Evolutionary conservation across 495 filamentous ascomycete genomes (phyloP).

Genomic region (Emericellopsis terricola): DNA sequence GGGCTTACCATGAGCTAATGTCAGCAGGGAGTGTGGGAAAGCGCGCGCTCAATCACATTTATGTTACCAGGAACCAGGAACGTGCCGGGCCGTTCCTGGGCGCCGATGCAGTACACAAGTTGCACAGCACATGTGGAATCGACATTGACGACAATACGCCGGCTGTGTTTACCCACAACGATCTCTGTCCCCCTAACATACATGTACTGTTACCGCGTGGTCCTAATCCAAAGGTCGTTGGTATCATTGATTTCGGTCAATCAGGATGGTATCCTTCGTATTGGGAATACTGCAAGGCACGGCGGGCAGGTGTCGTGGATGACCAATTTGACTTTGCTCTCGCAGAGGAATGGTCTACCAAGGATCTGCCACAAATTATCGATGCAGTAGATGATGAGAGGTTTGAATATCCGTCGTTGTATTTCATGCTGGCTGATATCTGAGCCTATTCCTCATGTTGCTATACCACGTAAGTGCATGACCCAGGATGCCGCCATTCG

Average conservation of each 20-base stretch:
- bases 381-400: too few relatives aligned
- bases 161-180: constrained; percentile 28
- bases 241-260: constrained; percentile 29
- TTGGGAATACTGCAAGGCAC: constrained; percentile 29
- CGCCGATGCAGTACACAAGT: constrained; percentile 5
- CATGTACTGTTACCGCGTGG: constrained; percentile 15
- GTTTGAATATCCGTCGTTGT: too few relatives aligned
- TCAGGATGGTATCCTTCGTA: constrained; percentile 29
- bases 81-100: constrained; percentile 2
- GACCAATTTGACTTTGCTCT: not conserved
- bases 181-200: constrained; percentile 29
- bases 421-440: too few relatives aligned
- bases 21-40: constrained; percentile 9
- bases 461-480: too few relatives aligned
- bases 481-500: too few relatives aligned
- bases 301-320: not conserved
- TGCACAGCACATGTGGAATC: constrained; percentile 1
- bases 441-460: too few relatives aligned
- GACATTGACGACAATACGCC: constrained; percentile 8
- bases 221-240: constrained; percentile 13
- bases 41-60: constrained; percentile 6
- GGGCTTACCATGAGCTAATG: not conserved
- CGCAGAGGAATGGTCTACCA: not conserved
- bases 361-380: too few relatives aligned
- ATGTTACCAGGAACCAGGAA: not conserved